Conservation (phyloP, 2,329 filamentous ascomycete genomes). For the Cordyceps javanica region DNA sequence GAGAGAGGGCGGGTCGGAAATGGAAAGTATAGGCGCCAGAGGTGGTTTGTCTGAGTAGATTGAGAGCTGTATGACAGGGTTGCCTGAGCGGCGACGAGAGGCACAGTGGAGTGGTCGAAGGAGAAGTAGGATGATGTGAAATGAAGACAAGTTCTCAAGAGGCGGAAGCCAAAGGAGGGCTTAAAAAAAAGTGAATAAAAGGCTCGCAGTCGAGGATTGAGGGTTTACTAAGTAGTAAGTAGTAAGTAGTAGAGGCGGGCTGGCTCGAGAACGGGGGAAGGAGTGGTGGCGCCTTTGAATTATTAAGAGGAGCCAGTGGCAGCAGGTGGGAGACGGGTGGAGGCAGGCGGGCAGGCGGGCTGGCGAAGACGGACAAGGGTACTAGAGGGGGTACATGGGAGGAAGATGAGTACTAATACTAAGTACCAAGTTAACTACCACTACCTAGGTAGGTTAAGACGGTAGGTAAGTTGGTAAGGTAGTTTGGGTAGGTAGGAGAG, state of each 20-base stretch:
- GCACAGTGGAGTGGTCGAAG: background rate
- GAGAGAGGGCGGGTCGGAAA: background rate
- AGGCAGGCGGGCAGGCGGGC: constrained; percentile 1
- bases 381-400: constrained; percentile 7
- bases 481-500: no score
- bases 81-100: background rate
- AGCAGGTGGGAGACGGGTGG: constrained; percentile 5
- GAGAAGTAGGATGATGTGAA: background rate
- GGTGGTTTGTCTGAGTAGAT: background rate
- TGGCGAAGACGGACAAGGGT: background rate
- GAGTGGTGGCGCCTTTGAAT: constrained; percentile 4
- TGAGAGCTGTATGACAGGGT: background rate
- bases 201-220: background rate
- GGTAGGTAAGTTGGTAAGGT: no score
- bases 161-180: background rate
- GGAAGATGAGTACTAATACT: no score
- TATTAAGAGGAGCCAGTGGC: constrained; percentile 6
- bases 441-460: no score
- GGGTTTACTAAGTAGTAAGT: background rate
- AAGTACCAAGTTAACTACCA: no score
- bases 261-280: background rate
- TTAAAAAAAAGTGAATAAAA: background rate
- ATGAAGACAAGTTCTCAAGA: background rate
- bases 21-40: background rate
- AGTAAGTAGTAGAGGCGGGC: constrained; percentile 2